Base-by-base conservation (phyloP, 192 early-diverging fungal genomes). In the Endogone sp. region DNA sequence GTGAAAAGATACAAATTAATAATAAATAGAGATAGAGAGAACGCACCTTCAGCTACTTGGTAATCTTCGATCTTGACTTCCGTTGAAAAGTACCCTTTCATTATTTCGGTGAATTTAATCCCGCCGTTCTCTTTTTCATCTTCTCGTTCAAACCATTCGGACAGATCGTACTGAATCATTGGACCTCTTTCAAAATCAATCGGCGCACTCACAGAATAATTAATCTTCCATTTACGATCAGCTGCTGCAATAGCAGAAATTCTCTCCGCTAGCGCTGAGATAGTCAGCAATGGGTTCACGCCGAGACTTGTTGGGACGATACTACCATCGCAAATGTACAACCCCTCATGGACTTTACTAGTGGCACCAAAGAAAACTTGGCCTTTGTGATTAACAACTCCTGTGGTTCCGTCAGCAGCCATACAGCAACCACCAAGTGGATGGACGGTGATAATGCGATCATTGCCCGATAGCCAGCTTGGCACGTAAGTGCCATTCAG, bases 211-310 rank as follows among this genome's bases (percentile, higher is more conserved):
- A 49, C 9, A 6, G 37, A 49, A 16, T 49, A 49, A 49, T 49
- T 16, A 16, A 49, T 49, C 37, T 49, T 1, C 37, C 37, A 49
- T 11, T 16, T 1, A 16, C 37, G 71, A 29, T 82, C 80, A 56
- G 74, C 67, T 1, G 75, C 73, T 28, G 75, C 60, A 16, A 71
- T 27, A 23, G 70, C 67, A 55, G 67, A 74, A 23, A 81, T 71
- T 60, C 80, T 68, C 60, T 83, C 82, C 2, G 81, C 71, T 22
- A 83, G 61, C 13, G 71, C 77, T 60, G 70, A 74, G 49, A 83
- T 83, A 9, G 82, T 82, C 29, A 82, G 71, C 66, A 82, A 81
- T 8, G 82, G 82, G 74, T 83, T 83, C 3, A 83, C 78, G 9
- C 78, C 82, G 30, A 83, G 64, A 9, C 76, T 68, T 28, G 71